Evolutionary conservation across 1,284 basidiomycete species (phyloP).

Genomic region (Coniophora puteana): DNA sequence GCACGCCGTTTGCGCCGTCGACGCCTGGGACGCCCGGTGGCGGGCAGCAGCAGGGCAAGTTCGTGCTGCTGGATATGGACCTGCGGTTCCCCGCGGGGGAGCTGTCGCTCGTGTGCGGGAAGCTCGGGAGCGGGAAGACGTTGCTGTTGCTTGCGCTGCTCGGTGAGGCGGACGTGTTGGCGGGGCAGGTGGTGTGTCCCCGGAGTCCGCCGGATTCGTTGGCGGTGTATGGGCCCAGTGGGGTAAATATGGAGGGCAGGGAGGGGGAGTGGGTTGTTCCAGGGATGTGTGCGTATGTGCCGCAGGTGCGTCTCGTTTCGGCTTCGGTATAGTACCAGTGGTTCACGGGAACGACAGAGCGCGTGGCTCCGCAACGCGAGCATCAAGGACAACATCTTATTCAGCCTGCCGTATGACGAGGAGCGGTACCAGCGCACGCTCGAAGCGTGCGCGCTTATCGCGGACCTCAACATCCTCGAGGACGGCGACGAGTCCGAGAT

Average conservation of each 20-base stretch:
- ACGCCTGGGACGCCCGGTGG: no score
- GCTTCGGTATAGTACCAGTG: no score
- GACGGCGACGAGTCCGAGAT: slow-evolving; percentile 94
- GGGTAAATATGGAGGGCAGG: slow-evolving; percentile 41
- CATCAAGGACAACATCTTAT: slow-evolving; percentile 93
- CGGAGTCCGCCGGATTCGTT: slow-evolving; percentile 81
- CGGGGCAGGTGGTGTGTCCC: slow-evolving; percentile 79
- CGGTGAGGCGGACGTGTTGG: slow-evolving; percentile 84
- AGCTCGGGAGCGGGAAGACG: slow-evolving; percentile 81
- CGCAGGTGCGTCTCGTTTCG: slow-evolving; percentile 55
- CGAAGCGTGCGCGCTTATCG: slow-evolving; percentile 68
- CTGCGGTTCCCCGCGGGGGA: slow-evolving; percentile 77
- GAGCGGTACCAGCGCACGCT: slow-evolving; percentile 77
- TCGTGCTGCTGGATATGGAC: slow-evolving; percentile 77
- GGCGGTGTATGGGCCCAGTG: slow-evolving; percentile 46
- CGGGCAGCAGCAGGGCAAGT: slow-evolving; percentile 73
- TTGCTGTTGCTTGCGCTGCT: slow-evolving; percentile 80
- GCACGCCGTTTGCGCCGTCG: slow-evolving; percentile 52
- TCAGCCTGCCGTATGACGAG: slow-evolving; percentile 76
- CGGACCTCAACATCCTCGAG: slow-evolving; percentile 88
- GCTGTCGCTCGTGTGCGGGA: slow-evolving; percentile 81
- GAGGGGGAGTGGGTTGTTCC: slow-evolving; percentile 80
- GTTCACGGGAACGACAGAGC: no score
- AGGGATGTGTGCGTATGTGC: slow-evolving; percentile 86
- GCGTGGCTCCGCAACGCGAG: slow-evolving; percentile 91